phyloP scores from a whole-genome alignment of 345 rosid species.

The Eucalyptus cloeziana region DNA sequence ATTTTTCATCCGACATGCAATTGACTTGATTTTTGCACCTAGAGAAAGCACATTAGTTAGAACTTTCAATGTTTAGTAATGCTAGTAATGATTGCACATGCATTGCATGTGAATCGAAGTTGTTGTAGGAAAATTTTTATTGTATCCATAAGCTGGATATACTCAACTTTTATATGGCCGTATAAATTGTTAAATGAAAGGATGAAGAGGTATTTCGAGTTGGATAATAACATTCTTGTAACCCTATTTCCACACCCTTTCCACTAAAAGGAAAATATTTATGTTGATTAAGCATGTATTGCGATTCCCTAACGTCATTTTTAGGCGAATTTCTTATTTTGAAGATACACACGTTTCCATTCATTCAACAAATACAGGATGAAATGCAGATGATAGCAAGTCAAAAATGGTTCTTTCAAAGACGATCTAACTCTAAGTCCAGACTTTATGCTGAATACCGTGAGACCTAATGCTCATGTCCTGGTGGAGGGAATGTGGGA shows the following conservation, averaged over 20 bases:
- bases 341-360: not conserved
- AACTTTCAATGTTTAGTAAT: not conserved
- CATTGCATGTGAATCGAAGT: not conserved
- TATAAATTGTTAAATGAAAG: not conserved
- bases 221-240: not conserved
- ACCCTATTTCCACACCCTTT: not conserved
- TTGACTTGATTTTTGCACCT: not conserved
- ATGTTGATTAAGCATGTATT: not conserved
- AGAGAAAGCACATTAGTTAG: not conserved
- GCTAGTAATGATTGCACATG: not conserved
- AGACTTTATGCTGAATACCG: not conserved
- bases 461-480: not conserved
- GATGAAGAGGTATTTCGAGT: not conserved
- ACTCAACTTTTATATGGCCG: not conserved
- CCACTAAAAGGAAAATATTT: not conserved
- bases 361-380: not conserved
- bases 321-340: not conserved
- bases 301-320: not conserved
- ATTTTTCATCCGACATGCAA: not conserved
- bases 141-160: not conserved
- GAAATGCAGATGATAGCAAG: not conserved
- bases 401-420: not conserved
- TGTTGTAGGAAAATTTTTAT: not conserved
- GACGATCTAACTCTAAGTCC: not conserved
- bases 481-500: not conserved